Conservation (phyloP, 2,329 filamentous ascomycete species). For the Penicillium verrucosum region DNA sequence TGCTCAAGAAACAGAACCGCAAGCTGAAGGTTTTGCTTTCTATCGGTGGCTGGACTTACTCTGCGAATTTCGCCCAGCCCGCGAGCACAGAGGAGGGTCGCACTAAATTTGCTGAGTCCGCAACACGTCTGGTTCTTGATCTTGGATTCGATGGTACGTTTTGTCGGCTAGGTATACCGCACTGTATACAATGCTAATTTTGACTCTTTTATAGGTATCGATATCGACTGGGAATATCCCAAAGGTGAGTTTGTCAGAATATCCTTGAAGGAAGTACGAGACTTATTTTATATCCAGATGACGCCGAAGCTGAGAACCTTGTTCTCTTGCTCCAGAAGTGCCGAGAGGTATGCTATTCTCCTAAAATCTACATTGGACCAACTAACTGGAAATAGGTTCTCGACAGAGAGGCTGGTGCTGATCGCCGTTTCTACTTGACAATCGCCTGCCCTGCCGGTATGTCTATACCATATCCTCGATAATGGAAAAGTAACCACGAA, state of each 20-base stretch:
- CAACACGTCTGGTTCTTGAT: slow-evolving; percentile 73
- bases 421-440: slow-evolving; percentile 48
- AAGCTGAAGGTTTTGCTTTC: slow-evolving; percentile 76
- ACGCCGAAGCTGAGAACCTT: slow-evolving; percentile 42
- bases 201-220: slow-evolving; percentile 31
- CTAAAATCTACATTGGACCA: not conserved
- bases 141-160: slow-evolving; percentile 63
- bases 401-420: slow-evolving; percentile 38
- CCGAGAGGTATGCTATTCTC: slow-evolving; percentile 33
- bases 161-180: not conserved
- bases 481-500: slow-evolving; percentile 42
- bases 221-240: slow-evolving; percentile 51
- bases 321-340: slow-evolving; percentile 44
- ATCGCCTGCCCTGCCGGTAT: slow-evolving; percentile 49
- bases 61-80: slow-evolving; percentile 70
- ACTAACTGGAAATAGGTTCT: slow-evolving; percentile 30
- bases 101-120: slow-evolving; percentile 64
- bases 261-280: not conserved
- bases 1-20: slow-evolving; percentile 71
- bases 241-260: slow-evolving; percentile 27
- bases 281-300: slow-evolving; percentile 31
- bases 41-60: slow-evolving; percentile 78
- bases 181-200: not conserved
- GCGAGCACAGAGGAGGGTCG: slow-evolving; percentile 62
- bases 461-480: slow-evolving; percentile 41